Evolutionary conservation across 768 basidiomycete species (phyloP).

Genomic region (Suillus clintonianus): DNA sequence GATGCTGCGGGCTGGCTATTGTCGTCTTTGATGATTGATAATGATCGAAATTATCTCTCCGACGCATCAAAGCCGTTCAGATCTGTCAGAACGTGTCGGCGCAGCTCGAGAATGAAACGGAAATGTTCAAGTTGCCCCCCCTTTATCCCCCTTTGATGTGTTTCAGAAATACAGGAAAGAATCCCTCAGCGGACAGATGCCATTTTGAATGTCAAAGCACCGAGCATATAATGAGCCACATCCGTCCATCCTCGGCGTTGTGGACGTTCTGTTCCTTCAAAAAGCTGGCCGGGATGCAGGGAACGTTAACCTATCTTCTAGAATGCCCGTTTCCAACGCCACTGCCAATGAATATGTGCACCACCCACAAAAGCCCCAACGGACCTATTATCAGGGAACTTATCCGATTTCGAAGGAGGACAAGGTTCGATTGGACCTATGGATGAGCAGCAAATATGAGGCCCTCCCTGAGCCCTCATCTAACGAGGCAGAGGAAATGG

Average conservation of each 20-base stretch:
- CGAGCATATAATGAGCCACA: not conserved
- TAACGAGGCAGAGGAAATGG: constrained; percentile 18
- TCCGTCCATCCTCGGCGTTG: not conserved
- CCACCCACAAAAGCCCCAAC: not conserved
- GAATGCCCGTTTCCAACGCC: not conserved
- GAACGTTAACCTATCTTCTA: not conserved
- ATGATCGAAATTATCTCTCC: not conserved
- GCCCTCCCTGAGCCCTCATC: constrained; percentile 9
- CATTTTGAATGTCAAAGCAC: not conserved
- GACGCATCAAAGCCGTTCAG: not conserved
- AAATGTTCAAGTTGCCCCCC: not conserved
- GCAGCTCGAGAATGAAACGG: not conserved
- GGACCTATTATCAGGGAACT: not conserved
- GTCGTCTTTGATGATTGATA: not conserved
- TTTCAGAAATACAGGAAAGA: not conserved
- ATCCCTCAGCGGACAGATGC: not conserved
- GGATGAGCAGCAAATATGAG: not conserved
- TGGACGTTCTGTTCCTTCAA: not conserved
- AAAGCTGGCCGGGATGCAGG: not conserved
- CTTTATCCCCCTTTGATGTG: not conserved
- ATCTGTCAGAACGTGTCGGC: not conserved
- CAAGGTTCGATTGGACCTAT: not conserved
- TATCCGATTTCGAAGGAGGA: not conserved
- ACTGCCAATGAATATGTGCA: not conserved
- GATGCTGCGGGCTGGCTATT: not conserved